phyloP scores from a whole-genome alignment of 2,329 filamentous ascomycete species.

The Thelonectria rubi region DNA sequence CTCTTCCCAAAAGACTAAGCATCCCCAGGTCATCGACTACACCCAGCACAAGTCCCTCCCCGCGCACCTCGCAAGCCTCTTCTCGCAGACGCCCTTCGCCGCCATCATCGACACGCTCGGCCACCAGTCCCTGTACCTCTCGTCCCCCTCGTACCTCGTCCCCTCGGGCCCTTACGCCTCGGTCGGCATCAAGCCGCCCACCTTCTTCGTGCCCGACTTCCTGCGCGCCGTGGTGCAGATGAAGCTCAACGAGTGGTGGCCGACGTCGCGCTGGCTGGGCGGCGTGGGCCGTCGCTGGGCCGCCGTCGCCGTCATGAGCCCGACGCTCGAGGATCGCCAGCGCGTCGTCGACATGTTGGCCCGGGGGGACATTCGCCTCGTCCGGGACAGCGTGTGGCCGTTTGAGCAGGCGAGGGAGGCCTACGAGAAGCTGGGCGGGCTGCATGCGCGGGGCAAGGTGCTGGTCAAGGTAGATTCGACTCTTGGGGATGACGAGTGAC shows the following conservation, averaged over 20 bases:
- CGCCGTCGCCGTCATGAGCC: slow-evolving; percentile 48
- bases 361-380: slow-evolving; percentile 47
- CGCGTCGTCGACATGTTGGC: slow-evolving; percentile 46
- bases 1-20: slow-evolving; percentile 5
- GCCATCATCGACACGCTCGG: slow-evolving; percentile 61
- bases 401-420: slow-evolving; percentile 51
- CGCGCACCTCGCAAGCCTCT: slow-evolving; percentile 45
- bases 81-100: slow-evolving; percentile 48
- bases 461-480: slow-evolving; percentile 1
- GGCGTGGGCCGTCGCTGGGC: slow-evolving; percentile 50
- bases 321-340: slow-evolving; percentile 46
- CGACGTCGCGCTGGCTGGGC: slow-evolving; percentile 47
- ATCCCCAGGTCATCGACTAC: slow-evolving; percentile 53
- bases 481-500: slow-evolving; percentile 39
- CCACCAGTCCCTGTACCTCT: slow-evolving; percentile 55
- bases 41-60: slow-evolving; percentile 49
- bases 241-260: slow-evolving; percentile 52
- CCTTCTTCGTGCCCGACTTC: slow-evolving; percentile 44
- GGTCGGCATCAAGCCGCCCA: slow-evolving; percentile 51
- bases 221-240: slow-evolving; percentile 46
- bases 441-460: slow-evolving; percentile 41
- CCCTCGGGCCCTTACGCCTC: slow-evolving; percentile 51
- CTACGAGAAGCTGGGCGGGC: slow-evolving; percentile 46
- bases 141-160: slow-evolving; percentile 52
- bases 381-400: slow-evolving; percentile 49